phyloP scores from a whole-genome alignment of 345 rosid species.

The Arabis hirsuta region DNA sequence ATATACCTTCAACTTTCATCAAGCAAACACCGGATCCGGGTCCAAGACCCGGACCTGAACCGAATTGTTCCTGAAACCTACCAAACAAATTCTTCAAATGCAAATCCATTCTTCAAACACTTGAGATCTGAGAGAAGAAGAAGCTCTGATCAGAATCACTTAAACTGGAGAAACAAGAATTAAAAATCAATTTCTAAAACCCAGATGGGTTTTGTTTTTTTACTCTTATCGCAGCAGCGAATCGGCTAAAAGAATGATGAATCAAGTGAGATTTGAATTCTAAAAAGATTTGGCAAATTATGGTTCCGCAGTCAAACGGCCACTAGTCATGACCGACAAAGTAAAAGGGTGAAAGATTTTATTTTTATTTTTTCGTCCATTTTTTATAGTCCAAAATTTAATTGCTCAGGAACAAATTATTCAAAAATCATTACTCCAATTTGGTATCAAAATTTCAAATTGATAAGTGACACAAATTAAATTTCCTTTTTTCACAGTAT shows the following conservation, averaged over 20 bases:
- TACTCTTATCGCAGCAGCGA: too few relatives aligned
- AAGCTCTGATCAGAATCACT: background rate
- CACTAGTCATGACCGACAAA: conserved; percentile 33
- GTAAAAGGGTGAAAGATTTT: background rate
- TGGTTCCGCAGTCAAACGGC: conserved; percentile 29
- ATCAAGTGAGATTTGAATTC: conserved; percentile 15
- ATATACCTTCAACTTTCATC: conserved; percentile 62
- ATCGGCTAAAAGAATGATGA: too few relatives aligned
- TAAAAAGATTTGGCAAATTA: conserved; percentile 5
- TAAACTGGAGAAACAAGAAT: too few relatives aligned
- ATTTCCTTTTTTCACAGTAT: too few relatives aligned
- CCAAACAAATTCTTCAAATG: conserved; percentile 67
- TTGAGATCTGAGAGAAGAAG: conserved; percentile 33
- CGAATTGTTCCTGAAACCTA: conserved; percentile 72
- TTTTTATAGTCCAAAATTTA: too few relatives aligned
- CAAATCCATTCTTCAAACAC: conserved; percentile 55
- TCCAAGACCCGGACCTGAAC: conserved; percentile 80
- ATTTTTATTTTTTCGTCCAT: too few relatives aligned
- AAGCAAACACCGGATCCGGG: conserved; percentile 70
- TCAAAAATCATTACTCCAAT: too few relatives aligned
- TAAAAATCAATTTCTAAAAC: background rate
- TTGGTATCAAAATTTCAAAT: too few relatives aligned
- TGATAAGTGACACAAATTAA: too few relatives aligned
- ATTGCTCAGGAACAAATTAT: too few relatives aligned
- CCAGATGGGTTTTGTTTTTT: background rate